These are phyloP conservation scores for Hypsizygus marmoreus DNA, from an alignment of 768 basidiomycete species.

Conservation along the genomic window DNA sequence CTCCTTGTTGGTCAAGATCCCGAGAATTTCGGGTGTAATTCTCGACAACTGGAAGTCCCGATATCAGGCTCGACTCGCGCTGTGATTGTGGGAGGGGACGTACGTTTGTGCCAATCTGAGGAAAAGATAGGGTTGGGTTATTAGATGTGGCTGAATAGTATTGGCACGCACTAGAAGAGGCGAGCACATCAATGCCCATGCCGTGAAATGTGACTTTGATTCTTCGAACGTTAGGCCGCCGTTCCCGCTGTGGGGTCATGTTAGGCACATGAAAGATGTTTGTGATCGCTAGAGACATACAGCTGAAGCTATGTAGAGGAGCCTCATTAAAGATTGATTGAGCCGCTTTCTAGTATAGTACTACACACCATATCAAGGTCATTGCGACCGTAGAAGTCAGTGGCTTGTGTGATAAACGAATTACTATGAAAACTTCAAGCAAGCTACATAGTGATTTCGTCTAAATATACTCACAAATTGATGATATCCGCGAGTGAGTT, in stretches of 20 bases:
- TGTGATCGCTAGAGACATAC: constrained; percentile 29
- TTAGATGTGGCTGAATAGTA: constrained; percentile 1
- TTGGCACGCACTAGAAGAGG: constrained; percentile 47
- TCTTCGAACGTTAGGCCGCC: constrained; percentile 63
- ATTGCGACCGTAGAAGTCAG: constrained; percentile 67
- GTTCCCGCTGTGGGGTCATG: constrained; percentile 49
- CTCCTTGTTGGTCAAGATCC: constrained; percentile 62
- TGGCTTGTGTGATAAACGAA: constrained; percentile 64
- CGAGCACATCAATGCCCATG: constrained; percentile 70
- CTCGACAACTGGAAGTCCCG: constrained; percentile 35
- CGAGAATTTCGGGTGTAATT: constrained; percentile 50
- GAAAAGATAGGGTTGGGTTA: not conserved
- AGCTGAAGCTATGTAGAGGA: constrained; percentile 49
- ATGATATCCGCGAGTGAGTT: constrained; percentile 56
- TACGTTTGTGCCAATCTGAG: constrained; percentile 18
- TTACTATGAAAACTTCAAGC: constrained; percentile 40
- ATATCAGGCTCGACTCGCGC: not conserved
- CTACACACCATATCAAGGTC: constrained; percentile 64
- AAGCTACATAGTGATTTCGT: not conserved
- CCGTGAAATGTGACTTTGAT: constrained; percentile 69
- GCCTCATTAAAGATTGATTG: not conserved
- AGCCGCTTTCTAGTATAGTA: not conserved
- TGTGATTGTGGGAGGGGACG: not conserved
- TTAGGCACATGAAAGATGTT: not conserved
- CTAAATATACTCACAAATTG: constrained; percentile 47